Conservation (phyloP, 2,329 filamentous ascomycete genomes). For the Trichoderma arundinaceum region DNA sequence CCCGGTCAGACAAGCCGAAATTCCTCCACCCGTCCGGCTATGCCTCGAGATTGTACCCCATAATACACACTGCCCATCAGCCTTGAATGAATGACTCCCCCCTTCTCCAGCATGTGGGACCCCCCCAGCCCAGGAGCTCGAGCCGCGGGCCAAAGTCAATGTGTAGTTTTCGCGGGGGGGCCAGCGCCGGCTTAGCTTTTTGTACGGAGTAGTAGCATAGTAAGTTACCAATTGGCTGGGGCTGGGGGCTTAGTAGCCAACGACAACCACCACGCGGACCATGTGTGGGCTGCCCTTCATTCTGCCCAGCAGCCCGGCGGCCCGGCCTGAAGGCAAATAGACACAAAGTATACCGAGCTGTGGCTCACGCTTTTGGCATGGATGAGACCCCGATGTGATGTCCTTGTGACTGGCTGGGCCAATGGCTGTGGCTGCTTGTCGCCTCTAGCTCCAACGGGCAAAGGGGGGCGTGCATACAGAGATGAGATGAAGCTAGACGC, state of each 20-base stretch:
- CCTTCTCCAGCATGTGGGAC: conserved; percentile 18
- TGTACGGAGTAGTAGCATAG: too few relatives aligned
- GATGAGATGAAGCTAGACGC: conserved; percentile 3
- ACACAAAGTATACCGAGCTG: conserved; percentile 21
- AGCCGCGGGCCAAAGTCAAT: conserved; percentile 26
- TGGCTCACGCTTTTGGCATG: conserved; percentile 6
- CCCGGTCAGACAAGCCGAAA: conserved; percentile 26
- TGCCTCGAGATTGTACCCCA: not conserved
- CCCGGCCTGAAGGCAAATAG: conserved; percentile 12
- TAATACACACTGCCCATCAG: too few relatives aligned
- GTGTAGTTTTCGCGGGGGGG: conserved; percentile 1
- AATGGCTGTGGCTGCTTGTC: conserved; percentile 17
- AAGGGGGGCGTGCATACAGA: conserved; percentile 14
- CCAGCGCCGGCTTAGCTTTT: not conserved
- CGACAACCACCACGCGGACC: not conserved
- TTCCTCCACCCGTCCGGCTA: conserved; percentile 32
- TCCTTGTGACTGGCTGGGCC: conserved; percentile 24
- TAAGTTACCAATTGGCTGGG: too few relatives aligned
- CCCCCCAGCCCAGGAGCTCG: not conserved
- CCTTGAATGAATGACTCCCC: not conserved
- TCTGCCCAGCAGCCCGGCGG: conserved; percentile 3
- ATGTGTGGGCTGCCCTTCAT: not conserved
- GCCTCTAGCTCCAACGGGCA: conserved; percentile 26
- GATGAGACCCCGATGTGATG: too few relatives aligned
- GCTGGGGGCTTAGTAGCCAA: too few relatives aligned